Evolutionary conservation across 345 rosid species (phyloP).

Genomic region (Mangifera indica): DNA sequence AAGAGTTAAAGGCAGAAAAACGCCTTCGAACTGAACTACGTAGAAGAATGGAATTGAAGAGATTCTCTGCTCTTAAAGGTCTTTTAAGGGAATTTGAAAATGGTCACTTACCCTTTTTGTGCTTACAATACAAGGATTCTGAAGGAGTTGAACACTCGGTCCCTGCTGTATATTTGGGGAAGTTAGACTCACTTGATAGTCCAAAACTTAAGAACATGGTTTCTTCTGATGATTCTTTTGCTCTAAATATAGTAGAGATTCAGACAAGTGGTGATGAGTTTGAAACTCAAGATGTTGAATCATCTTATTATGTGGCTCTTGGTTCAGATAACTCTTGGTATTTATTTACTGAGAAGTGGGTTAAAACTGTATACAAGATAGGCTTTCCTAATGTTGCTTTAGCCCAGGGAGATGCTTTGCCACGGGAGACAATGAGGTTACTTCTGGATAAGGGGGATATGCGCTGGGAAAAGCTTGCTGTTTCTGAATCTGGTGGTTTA

Average conservation of each 20-base stretch:
- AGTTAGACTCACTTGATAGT: conserved; percentile 49
- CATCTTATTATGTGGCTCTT: conserved; percentile 73
- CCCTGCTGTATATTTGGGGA: conserved; percentile 79
- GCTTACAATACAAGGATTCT: conserved; percentile 77
- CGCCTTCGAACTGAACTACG: conserved; percentile 60
- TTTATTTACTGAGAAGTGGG: conserved; percentile 85
- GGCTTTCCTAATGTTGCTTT: conserved; percentile 82
- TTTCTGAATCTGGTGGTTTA: conserved; percentile 73
- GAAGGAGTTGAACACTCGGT: conserved; percentile 67
- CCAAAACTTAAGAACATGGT: conserved; percentile 47
- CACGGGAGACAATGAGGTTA: conserved; percentile 63
- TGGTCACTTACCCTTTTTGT: conserved; percentile 72
- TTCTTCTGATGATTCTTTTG: conserved; percentile 40
- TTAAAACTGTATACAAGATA: conserved; percentile 60
- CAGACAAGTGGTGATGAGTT: conserved; percentile 26
- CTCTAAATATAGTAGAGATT: conserved; percentile 27
- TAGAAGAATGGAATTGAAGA: conserved; percentile 56
- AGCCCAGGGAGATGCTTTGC: conserved; percentile 66
- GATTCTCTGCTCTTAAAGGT: conserved; percentile 64
- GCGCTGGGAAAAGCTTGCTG: conserved; percentile 79
- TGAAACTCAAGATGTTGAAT: conserved; percentile 42
- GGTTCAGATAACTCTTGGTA: conserved; percentile 98
- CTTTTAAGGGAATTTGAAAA: conserved; percentile 64
- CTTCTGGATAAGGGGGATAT: conserved; percentile 61
- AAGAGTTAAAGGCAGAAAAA: conserved; percentile 70